A percentile compares a stretch with the other conserved stretches of the same genome.
phyloP scores from a whole-genome alignment of 2,329 filamentous ascomycete genomes.

The Fusarium udum region DNA sequence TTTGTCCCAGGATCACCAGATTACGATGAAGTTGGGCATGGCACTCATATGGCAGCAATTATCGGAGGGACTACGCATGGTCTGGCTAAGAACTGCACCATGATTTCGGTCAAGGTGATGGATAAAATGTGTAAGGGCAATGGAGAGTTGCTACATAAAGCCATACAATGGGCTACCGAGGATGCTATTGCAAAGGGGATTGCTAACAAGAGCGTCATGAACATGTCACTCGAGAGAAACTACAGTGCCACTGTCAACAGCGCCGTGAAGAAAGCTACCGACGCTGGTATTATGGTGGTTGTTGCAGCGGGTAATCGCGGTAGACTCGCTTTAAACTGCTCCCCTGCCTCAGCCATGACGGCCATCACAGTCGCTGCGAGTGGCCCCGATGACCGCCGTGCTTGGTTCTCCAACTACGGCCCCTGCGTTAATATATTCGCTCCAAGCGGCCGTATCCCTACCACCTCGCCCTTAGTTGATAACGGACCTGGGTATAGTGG shows the following conservation, averaged over 20 bases:
- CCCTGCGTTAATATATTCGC: background rate
- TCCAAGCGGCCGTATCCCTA: background rate
- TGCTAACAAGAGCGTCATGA: background rate
- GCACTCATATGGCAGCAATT: background rate
- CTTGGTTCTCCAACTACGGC: constrained; percentile 1
- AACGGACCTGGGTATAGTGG: background rate
- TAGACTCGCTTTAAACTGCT: background rate
- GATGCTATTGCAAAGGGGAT: background rate
- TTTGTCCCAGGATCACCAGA: background rate
- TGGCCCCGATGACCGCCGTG: background rate
- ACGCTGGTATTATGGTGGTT: background rate
- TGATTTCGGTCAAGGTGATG: background rate
- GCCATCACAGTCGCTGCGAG: constrained; percentile 12
- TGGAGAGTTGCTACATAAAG: background rate
- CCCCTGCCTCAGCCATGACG: background rate
- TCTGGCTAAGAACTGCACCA: background rate
- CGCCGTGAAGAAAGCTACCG: background rate
- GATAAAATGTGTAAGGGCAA: background rate
- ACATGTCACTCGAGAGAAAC: accelerated
- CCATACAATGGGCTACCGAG: background rate
- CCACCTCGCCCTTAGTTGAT: background rate
- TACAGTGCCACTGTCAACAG: background rate
- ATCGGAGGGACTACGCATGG: constrained; percentile 4
- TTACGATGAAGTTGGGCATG: background rate
- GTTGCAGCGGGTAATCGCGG: background rate